These are phyloP conservation scores for Cicer yamashitae DNA, from an alignment of 306 rosid genomes.

Conservation along the genomic window DNA sequence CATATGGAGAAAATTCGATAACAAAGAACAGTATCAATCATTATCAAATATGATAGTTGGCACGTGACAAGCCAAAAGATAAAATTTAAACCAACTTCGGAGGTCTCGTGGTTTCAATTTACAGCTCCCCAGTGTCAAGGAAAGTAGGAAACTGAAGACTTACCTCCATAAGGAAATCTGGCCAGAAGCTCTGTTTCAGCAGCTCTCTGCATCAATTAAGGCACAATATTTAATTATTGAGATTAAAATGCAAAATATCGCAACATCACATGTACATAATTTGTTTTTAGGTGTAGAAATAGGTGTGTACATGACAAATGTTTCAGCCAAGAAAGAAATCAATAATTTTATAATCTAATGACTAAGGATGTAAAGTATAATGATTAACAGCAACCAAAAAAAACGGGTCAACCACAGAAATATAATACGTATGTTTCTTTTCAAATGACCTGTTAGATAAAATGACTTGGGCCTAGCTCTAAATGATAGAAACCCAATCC, in stretches of 20 bases:
- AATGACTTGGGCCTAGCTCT: slow-evolving; percentile 8
- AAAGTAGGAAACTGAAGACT: slow-evolving; percentile 43
- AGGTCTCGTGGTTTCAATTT: neutral
- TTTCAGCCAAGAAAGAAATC: slow-evolving; percentile 7
- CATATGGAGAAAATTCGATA: neutral
- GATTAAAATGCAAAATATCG: slow-evolving; percentile 36
- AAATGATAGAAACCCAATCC: slow-evolving; percentile 32
- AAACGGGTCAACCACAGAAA: slow-evolving; percentile 28
- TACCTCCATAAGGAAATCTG: slow-evolving; percentile 86
- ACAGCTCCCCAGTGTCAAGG: slow-evolving; percentile 9
- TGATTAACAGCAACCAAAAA: neutral
- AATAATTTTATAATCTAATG: slow-evolving; percentile 25
- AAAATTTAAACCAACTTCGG: neutral
- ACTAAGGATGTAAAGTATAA: neutral
- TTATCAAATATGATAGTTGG: slow-evolving; percentile 13
- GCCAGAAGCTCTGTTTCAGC: slow-evolving; percentile 84
- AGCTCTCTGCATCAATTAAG: slow-evolving; percentile 71
- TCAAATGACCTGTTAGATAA: neutral
- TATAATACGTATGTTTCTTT: slow-evolving; percentile 29
- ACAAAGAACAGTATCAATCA: slow-evolving; percentile 10
- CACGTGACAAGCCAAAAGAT: slow-evolving; percentile 6
- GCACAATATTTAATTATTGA: slow-evolving; percentile 30
- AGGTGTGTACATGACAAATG: neutral
- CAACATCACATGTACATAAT: neutral
- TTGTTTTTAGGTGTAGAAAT: neutral